These are phyloP conservation scores for Camillea tinctor DNA, from an alignment of 2,329 filamentous ascomycete species.

Conservation along the genomic window DNA sequence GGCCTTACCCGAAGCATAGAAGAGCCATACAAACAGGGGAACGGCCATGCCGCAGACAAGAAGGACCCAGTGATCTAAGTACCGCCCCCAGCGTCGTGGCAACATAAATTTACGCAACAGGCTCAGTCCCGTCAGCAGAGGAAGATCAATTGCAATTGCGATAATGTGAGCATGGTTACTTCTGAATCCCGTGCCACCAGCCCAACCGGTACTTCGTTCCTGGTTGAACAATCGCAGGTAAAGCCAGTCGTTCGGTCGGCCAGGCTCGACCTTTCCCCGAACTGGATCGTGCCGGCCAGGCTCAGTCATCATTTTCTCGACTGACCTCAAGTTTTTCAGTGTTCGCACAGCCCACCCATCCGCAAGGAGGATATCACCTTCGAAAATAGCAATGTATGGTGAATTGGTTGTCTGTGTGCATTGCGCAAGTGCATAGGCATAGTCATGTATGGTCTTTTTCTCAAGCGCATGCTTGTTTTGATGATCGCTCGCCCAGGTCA, in stretches of 20 bases:
- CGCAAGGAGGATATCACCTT: conserved; percentile 33
- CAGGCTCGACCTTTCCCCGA: conserved; percentile 23
- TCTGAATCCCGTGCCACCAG: conserved; percentile 29
- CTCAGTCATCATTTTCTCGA: conserved; percentile 31
- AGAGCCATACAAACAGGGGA: conserved; percentile 30
- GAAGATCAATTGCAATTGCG: conserved; percentile 24
- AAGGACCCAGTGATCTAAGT: conserved; percentile 29
- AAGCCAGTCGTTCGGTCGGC: conserved; percentile 30
- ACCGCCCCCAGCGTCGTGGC: conserved; percentile 21
- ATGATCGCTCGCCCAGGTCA: conserved; percentile 20
- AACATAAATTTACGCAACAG: conserved; percentile 20
- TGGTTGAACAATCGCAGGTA: conserved; percentile 34
- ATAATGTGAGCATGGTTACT: conserved; percentile 32
- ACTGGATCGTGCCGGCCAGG: conserved; percentile 22
- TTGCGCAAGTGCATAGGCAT: conserved; percentile 29
- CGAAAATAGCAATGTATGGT: conserved; percentile 31
- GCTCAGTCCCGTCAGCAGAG: conserved; percentile 22
- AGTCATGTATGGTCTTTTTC: conserved; percentile 31
- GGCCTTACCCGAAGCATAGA: conserved; percentile 34
- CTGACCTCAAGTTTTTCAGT: conserved; percentile 21
- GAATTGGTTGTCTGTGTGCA: conserved; percentile 29
- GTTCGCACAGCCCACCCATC: conserved; percentile 32
- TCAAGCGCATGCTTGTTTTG: conserved; percentile 24
- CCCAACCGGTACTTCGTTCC: conserved; percentile 31
- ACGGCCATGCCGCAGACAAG: conserved; percentile 28